Percentiles rank a stretch among this genome's conserved stretches.
phyloP scores from a whole-genome alignment of 2,329 filamentous ascomycete species.

The Colletotrichum lindemuthianum region DNA sequence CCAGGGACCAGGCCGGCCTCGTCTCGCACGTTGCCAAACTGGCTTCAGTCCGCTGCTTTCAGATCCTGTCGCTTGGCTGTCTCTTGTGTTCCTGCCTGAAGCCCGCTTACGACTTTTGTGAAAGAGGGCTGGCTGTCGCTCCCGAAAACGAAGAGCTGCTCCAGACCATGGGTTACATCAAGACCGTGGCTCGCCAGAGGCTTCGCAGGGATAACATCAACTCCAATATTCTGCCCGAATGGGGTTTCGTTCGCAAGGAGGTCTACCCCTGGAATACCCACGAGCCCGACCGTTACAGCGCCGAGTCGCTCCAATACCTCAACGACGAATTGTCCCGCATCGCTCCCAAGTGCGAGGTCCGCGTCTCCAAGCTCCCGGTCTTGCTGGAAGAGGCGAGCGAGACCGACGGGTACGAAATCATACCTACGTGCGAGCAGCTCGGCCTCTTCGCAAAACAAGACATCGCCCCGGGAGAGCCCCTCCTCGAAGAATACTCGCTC shows the following conservation, averaged over 20 bases:
- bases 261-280: constrained; percentile 76
- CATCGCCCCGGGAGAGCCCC: constrained; percentile 77
- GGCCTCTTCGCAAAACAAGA: constrained; percentile 90
- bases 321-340: constrained; percentile 75
- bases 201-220: constrained; percentile 58
- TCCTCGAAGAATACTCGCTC: constrained; percentile 85
- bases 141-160: constrained; percentile 66
- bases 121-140: constrained; percentile 66
- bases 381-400: constrained; percentile 67
- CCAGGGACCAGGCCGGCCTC: constrained; percentile 46
- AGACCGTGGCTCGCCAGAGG: constrained; percentile 60
- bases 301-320: constrained; percentile 74
- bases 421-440: constrained; percentile 76
- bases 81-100: constrained; percentile 74
- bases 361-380: constrained; percentile 78
- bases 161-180: constrained; percentile 63
- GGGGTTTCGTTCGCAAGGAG: constrained; percentile 74
- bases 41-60: constrained; percentile 67
- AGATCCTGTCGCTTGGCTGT: constrained; percentile 66
- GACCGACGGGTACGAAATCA: constrained; percentile 59
- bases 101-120: constrained; percentile 73
- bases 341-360: constrained; percentile 85
- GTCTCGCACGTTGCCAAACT: constrained; percentile 55
- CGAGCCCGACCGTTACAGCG: constrained; percentile 76
- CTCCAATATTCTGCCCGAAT: constrained; percentile 71